Percentiles rank a stretch among this genome's conserved stretches.
These are phyloP conservation scores for Penicillium sumatraense DNA, from an alignment of 2,329 filamentous ascomycete genomes.

Conservation along the genomic window DNA sequence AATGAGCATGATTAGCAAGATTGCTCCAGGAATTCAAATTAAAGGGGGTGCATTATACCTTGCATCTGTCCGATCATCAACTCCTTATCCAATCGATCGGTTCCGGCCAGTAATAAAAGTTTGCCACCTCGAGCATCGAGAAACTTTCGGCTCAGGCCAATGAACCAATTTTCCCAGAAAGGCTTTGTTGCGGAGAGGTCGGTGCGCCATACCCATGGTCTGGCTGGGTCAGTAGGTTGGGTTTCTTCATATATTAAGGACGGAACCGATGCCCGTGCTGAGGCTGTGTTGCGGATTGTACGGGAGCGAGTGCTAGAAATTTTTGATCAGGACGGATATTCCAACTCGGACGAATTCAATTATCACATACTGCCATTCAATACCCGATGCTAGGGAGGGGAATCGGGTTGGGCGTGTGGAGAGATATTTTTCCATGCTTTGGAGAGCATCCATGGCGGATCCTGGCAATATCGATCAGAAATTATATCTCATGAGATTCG, in stretches of 20 bases:
- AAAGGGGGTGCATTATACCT: conserved; percentile 56
- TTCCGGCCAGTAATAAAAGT: conserved; percentile 81
- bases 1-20: neutral
- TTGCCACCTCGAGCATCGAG: conserved; percentile 81
- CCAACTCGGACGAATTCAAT: neutral
- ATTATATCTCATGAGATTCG: neutral
- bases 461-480: conserved; percentile 47
- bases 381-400: conserved; percentile 73
- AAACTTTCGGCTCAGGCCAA: conserved; percentile 86
- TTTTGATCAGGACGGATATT: conserved; percentile 5
- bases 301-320: conserved; percentile 69
- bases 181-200: conserved; percentile 81
- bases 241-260: conserved; percentile 66
- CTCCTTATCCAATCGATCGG: conserved; percentile 87
- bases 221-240: conserved; percentile 38
- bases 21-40: neutral
- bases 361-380: conserved; percentile 82
- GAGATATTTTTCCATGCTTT: conserved; percentile 92
- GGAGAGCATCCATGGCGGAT: conserved; percentile 90
- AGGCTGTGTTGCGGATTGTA: conserved; percentile 80
- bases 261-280: conserved; percentile 87
- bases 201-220: conserved; percentile 82
- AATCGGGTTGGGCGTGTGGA: conserved; percentile 80
- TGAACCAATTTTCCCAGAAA: conserved; percentile 95
- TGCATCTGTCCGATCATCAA: conserved; percentile 97